Evolutionary conservation across 2,329 filamentous ascomycete species (phyloP), one percentile per base, ranked within the genome.

Genomic region (Aspergillus ochraceoroseus): DNA sequence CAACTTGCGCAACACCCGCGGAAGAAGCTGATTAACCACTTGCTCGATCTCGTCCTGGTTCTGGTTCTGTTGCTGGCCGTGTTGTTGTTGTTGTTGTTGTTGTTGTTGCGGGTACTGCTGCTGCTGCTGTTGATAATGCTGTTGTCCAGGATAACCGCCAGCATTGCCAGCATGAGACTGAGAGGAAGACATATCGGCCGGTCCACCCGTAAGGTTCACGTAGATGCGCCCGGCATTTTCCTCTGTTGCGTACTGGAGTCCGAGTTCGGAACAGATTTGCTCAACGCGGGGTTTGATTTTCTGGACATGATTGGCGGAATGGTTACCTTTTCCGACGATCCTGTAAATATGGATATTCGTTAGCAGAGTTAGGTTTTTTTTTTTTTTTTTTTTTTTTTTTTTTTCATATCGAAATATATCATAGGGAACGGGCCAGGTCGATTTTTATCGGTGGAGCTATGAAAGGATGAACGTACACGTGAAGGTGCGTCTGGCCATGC

Each of bases 261-360:
- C 87, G 30, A 94, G 67, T 62, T 95, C 84, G 33, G 72, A 76
- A 65, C 90, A 95, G 33, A 96, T 73, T 61, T 85, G 76, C 69
- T 96, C 89, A 29, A 96, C 87, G 46, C 85, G 77, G n/a, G 92
- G 92, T 70, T 94, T 95, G 65, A 98, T 82, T 73, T 92, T 95
- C 66, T 95, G 87, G 15, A 96, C 75, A 57, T 92, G 84, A 51
- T 82, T 77, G 7, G 69, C 71, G 35, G 81, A 87, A 69, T 98
- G 92, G 63, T 94, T 92, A 2, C 92, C 92, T 67, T 90, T 94
- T 58, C 92, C 92, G 19, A 96, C 90, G 57, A 98, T 95, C 27
- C 74, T 77, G 44, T 32, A 25, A 11, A 19, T 7, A 28, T 19
- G 2, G 20, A 11, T 12, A 40, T 12, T 5, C 6, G 20, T 34